Evolutionary conservation across 306 rosid species (phyloP), one percentile per base, ranked within the genome.

Genomic region (Delonix regia): DNA sequence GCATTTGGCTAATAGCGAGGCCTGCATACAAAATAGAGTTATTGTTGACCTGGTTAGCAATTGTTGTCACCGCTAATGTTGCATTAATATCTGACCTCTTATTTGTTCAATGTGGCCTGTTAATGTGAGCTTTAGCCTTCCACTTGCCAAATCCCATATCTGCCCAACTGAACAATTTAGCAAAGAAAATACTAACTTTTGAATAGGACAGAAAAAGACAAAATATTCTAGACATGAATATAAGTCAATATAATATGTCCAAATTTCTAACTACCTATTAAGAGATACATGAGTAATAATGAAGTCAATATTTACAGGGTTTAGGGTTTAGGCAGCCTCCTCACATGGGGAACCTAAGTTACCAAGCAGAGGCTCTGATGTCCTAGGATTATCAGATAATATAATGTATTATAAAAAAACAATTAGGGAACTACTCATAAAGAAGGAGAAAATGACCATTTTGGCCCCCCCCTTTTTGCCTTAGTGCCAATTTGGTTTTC

Each of bases 131-230:
- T 95, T 92, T 62, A 95, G 85, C 63, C 81, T 89, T 66, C 98
- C 99, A 76, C 86, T 91, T 72, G 88, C 99, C 84, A 95, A 87
- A 83, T 95, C 99, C 99, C 99, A 95, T 82, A 95, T 91, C 99
- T 95, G 85, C 74, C 78, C 51, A 84, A 79, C 76, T 69, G 85
- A 80, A 86, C 56, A 64, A 70, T 47, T 85, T 44, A 75, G 79
- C 67, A 55, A 52, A 63, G 42, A 28, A 4, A n/a, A 69, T 60
- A 71, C 57, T 22, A 60, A 70, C 34, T 59, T 84, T 82, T 61
- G 33, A 77, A 63, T 33, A 44, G 69, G 21, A 52, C 64, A 79
- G 49, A 51, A 13, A 53, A 41, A 51, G 27, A 51, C 16, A 47
- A 7, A 36, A 78, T 52, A 73, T 34, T 38, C 11, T 69, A 19